A percentile compares a stretch with the other conserved stretches of the same genome.
Evolutionary conservation across 2,329 filamentous ascomycete genomes (phyloP).

Genomic region (Apiospora marii): DNA sequence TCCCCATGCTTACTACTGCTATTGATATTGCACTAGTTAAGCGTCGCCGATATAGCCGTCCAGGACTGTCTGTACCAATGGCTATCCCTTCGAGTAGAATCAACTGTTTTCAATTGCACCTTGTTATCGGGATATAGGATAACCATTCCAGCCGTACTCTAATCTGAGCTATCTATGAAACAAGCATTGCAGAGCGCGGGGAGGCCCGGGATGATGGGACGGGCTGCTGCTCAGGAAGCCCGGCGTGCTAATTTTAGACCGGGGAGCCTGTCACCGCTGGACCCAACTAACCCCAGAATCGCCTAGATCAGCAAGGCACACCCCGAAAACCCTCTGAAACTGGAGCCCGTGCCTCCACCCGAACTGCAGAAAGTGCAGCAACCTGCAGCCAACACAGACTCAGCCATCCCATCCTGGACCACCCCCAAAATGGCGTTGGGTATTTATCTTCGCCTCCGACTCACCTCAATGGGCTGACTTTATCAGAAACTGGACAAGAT

Average conservation of each 20-base stretch:
- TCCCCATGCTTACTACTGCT: not conserved
- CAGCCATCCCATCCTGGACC: not conserved
- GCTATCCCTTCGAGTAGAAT: not conserved
- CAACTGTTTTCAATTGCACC: not conserved
- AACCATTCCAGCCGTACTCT: not conserved
- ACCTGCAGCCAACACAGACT: slow-evolving; percentile 4
- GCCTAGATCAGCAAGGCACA: not conserved
- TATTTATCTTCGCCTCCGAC: not conserved
- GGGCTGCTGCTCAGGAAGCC: not conserved
- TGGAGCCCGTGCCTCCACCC: not conserved
- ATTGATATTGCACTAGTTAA: not conserved
- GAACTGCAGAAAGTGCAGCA: not conserved
- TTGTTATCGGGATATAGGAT: not conserved
- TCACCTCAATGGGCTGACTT: not conserved
- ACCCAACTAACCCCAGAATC: not conserved
- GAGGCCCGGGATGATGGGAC: not conserved
- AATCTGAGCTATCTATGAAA: not conserved
- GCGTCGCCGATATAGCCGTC: not conserved
- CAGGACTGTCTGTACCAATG: not conserved
- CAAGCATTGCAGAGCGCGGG: not conserved
- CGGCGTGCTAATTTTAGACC: not conserved
- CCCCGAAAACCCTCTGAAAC: not conserved
- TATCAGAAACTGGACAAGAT: not conserved
- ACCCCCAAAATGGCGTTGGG: not conserved
- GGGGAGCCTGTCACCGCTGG: not conserved